Percentiles rank a stretch among this genome's conserved stretches.
phyloP scores from a whole-genome alignment of 345 rosid species.

The Salix arbutifolia region DNA sequence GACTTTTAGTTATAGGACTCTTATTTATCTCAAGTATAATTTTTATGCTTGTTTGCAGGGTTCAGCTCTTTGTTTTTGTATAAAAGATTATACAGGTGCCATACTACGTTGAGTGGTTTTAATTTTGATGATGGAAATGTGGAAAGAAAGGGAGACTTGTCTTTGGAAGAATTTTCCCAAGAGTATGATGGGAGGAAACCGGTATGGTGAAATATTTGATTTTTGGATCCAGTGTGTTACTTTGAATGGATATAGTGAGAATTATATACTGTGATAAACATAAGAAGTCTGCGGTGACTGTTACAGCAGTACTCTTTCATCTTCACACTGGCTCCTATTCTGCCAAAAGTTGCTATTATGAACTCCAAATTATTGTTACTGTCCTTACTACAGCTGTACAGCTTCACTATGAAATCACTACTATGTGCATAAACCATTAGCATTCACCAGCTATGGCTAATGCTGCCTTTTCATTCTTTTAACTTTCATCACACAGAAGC shows the following conservation, averaged over 20 bases:
- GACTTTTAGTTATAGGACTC: background rate
- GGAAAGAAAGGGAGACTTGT: constrained; percentile 53
- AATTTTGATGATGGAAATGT: constrained; percentile 66
- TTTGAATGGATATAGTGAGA: background rate
- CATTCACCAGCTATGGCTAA: too few species aligned
- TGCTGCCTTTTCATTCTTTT: too few species aligned
- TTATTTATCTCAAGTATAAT: constrained; percentile 15
- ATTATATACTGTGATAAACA: background rate
- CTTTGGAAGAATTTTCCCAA: constrained; percentile 51
- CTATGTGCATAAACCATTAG: too few species aligned
- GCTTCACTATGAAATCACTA: too few species aligned
- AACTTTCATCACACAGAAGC: too few species aligned
- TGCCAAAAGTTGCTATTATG: too few species aligned
- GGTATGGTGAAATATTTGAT: constrained; percentile 39
- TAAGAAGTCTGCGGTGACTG: too few species aligned
- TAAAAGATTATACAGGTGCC: constrained; percentile 79
- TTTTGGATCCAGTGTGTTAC: background rate
- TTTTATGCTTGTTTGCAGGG: constrained; percentile 43
- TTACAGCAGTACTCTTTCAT: too few species aligned
- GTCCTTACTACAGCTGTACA: too few species aligned
- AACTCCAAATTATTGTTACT: too few species aligned
- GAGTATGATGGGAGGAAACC: constrained; percentile 66
- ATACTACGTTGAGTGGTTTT: constrained; percentile 59
- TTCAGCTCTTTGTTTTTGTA: constrained; percentile 77
- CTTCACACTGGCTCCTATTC: too few species aligned